Conservation (phyloP, 2,329 filamentous ascomycete genomes). For the Blumeria graminis region DNA sequence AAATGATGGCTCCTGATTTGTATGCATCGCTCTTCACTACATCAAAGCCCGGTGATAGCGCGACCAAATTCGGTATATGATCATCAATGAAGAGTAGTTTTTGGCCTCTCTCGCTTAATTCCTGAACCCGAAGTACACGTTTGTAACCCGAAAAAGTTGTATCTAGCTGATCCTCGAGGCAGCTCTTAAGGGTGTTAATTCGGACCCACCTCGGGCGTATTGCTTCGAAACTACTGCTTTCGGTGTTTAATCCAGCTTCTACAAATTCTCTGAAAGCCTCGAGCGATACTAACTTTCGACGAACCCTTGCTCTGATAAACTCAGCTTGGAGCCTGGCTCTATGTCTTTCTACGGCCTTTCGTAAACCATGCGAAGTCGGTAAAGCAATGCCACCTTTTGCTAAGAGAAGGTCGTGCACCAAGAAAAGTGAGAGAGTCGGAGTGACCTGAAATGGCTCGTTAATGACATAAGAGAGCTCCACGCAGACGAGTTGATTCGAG, state of each 20-base stretch:
- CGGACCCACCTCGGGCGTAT: conserved; percentile 77
- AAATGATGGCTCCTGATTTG: conserved; percentile 49
- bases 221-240: conserved; percentile 10
- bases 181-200: conserved; percentile 56
- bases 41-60: conserved; percentile 46
- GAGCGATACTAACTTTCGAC: conserved; percentile 42
- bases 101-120: conserved; percentile 24
- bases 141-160: conserved; percentile 46
- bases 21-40: conserved; percentile 55
- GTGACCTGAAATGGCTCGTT: conserved; percentile 34
- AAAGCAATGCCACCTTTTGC: conserved; percentile 64
- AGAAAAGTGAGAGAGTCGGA: conserved; percentile 53
- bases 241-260: conserved; percentile 24
- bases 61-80: conserved; percentile 64
- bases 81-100: conserved; percentile 47
- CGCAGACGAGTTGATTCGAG: not conserved
- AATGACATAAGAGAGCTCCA: not conserved
- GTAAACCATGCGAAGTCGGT: conserved; percentile 53
- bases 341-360: conserved; percentile 53
- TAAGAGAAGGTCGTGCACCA: conserved; percentile 69
- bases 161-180: conserved; percentile 44
- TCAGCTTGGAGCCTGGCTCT: conserved; percentile 62
- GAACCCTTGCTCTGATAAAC: conserved; percentile 54
- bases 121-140: conserved; percentile 28
- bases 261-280: conserved; percentile 38